phyloP scores from a whole-genome alignment of 495 filamentous ascomycete genomes.

The Barbatosphaeria neglecta region DNA sequence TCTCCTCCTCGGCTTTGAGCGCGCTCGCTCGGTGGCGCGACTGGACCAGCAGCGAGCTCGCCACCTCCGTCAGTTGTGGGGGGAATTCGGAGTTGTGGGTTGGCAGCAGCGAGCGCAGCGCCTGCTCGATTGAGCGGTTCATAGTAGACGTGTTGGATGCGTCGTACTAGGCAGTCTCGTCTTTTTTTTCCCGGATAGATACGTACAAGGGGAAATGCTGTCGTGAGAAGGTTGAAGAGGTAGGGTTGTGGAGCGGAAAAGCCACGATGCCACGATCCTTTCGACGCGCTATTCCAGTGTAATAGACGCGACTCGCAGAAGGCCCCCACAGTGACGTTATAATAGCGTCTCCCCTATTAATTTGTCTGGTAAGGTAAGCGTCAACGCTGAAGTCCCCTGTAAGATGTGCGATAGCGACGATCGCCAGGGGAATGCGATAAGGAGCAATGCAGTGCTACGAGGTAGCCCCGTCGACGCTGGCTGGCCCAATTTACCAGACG shows the following conservation, averaged over 20 bases:
- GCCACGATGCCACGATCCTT: no score
- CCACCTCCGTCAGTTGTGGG: conserved; percentile 59
- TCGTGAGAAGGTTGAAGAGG: not conserved
- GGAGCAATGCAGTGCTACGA: no score
- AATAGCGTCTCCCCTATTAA: no score
- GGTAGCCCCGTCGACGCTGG: not conserved
- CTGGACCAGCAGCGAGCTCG: conserved; percentile 73
- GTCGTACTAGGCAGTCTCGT: no score
- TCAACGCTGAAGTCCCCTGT: not conserved
- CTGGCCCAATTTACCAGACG: not conserved
- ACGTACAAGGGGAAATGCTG: no score
- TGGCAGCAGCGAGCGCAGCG: conserved; percentile 65
- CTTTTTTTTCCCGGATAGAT: no score
- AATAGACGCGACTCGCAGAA: not conserved
- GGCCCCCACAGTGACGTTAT: not conserved
- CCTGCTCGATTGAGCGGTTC: conserved; percentile 67
- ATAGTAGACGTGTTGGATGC: conserved; percentile 25
- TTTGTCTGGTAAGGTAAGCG: no score
- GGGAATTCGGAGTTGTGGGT: conserved; percentile 64
- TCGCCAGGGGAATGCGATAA: not conserved
- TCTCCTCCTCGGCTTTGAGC: conserved; percentile 80
- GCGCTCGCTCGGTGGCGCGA: conserved; percentile 68
- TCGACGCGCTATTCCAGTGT: no score
- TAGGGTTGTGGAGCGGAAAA: no score
- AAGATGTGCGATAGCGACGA: not conserved